Evolutionary conservation across 495 filamentous ascomycete genomes (phyloP), one percentile per base, ranked within the genome.

Genomic region (Penicillium robsamsonii): DNA sequence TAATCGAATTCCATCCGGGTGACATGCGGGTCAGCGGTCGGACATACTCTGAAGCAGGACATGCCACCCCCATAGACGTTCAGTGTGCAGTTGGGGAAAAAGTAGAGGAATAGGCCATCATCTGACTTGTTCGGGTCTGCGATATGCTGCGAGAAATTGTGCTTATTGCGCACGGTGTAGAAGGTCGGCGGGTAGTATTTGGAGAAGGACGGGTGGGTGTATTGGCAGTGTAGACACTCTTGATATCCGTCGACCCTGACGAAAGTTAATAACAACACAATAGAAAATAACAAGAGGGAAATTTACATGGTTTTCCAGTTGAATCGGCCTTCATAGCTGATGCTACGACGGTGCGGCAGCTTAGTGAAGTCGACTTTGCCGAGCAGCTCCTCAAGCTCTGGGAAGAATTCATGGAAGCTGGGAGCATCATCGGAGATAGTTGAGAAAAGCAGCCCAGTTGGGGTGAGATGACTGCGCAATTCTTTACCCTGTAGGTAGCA

Each of bases 1-100:
- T 85, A 85, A 60, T 85, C 82, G 54, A 85, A 85, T 57, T 85
- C 82, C 82, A 85, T 85, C 22, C 81, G 71, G 1, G 77, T 79
- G 22, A 82, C 68, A 3, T 76, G 72, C 4, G 82, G 82, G 35
- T 80, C 71, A 2, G 73, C 67, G 0, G 77, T 80, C 0, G 82
- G 82, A 58, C 80, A 81, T 2, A 83, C 79, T 8, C 82, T 75
- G 65, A 85, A 85, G 5, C 77, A 81, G 9, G 77, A 79, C 80
- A 84, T 84, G 1, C 81, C 82, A 0, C 81, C 82, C 0, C 82
- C 82, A 50, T 85, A 85, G 6, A 85, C 81, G 55, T 84, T 83
- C 51, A 85, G 59, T 0, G 82, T 84, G 53, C 81, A 85, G 50
- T 79, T 84, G 3, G 82, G 82, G 61, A 84, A 84, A 75, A 84